A percentile compares a stretch with the other conserved stretches of the same genome.
Evolutionary conservation across 2,329 filamentous ascomycete genomes (phyloP).

Genomic region (Colletotrichum salicis): DNA sequence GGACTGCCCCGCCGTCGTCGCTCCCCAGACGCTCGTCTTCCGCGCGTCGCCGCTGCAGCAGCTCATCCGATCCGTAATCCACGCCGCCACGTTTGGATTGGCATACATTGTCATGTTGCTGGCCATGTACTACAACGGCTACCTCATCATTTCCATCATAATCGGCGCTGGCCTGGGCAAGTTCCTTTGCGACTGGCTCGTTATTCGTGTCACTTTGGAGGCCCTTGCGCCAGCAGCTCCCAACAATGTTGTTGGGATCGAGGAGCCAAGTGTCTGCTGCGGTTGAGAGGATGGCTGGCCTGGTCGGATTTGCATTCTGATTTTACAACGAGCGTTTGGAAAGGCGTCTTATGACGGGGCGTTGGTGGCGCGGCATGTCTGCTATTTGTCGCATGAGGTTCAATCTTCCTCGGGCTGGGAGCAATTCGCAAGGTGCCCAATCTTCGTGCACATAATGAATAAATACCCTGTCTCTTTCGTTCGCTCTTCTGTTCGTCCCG

Average conservation of each 20-base stretch:
- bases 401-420: not conserved
- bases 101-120: constrained; percentile 58
- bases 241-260: constrained; percentile 46
- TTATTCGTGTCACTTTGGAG: constrained; percentile 47
- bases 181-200: constrained; percentile 65
- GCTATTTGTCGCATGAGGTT: not conserved
- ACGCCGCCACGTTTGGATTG: constrained; percentile 53
- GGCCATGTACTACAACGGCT: constrained; percentile 59
- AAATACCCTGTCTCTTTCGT: constrained; percentile 17
- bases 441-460: not conserved
- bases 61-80: constrained; percentile 50
- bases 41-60: constrained; percentile 54
- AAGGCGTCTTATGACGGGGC: constrained; percentile 13
- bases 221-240: constrained; percentile 32
- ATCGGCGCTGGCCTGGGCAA: constrained; percentile 62
- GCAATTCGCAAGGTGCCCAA: not conserved
- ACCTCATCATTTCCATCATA: constrained; percentile 55
- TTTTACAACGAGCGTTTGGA: not conserved
- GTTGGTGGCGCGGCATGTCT: not conserved
- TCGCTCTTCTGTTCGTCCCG: not conserved
- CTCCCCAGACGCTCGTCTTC: constrained; percentile 45
- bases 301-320: not conserved
- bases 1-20: constrained; percentile 31
- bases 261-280: constrained; percentile 61
- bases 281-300: constrained; percentile 42